Conservation (phyloP, 306 rosid species). For the Clitoria ternatea region DNA sequence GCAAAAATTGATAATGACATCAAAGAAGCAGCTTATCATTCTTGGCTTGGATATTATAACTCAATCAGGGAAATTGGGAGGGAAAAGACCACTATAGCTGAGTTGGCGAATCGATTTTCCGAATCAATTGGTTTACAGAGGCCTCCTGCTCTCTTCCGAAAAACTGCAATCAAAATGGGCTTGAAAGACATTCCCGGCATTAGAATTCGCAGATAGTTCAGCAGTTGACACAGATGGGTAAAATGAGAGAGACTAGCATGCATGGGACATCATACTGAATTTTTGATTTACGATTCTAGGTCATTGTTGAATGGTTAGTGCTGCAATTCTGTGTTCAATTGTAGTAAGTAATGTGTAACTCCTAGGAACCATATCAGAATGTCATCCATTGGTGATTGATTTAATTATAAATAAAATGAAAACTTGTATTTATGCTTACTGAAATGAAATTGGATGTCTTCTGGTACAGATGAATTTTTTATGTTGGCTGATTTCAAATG, state of each 20-base stretch:
- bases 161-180: slow-evolving; percentile 87
- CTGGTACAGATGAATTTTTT: not conserved
- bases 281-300: not conserved
- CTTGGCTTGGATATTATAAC: slow-evolving; percentile 94
- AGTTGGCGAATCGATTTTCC: slow-evolving; percentile 63
- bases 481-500: not conserved
- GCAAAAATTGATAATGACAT: slow-evolving; percentile 63
- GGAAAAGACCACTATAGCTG: slow-evolving; percentile 70
- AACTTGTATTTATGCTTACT: not conserved
- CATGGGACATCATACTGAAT: not conserved
- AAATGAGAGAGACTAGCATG: not conserved
- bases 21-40: slow-evolving; percentile 91
- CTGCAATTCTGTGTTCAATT: not conserved
- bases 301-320: not conserved
- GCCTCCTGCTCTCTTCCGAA: slow-evolving; percentile 76
- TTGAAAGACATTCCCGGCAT: slow-evolving; percentile 88
- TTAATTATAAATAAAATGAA: not conserved
- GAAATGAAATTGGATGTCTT: not conserved
- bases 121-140: slow-evolving; percentile 77
- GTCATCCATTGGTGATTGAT: not conserved
- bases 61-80: slow-evolving; percentile 83
- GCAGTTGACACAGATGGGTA: not conserved
- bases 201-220: slow-evolving; percentile 54
- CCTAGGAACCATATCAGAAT: not conserved
- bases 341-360: not conserved